Evolutionary conservation across 495 filamentous ascomycete genomes (phyloP).

Genomic region (Penicillium cosmopolitanum): DNA sequence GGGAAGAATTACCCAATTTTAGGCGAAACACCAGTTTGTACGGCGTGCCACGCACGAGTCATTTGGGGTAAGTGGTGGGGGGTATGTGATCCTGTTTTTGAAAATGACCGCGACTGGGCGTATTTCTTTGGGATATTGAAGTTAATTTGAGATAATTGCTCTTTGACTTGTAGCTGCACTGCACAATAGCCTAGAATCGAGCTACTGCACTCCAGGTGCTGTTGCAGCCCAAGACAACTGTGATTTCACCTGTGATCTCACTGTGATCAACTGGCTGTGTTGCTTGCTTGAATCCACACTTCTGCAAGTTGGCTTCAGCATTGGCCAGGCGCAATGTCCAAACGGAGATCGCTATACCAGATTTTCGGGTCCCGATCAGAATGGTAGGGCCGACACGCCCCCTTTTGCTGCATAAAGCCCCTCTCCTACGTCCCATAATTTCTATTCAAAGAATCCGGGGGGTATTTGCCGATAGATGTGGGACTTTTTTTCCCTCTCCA

Average conservation of each 20-base stretch:
- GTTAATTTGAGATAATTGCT: not conserved
- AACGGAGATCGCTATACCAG: not conserved
- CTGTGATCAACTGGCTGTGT: conserved; percentile 1
- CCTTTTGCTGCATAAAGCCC: not conserved
- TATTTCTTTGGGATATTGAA: conserved; percentile 2
- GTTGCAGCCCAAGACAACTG: not conserved
- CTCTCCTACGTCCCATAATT: not conserved
- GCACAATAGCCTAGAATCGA: not conserved
- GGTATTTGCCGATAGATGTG: not conserved
- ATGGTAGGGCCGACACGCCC: not conserved
- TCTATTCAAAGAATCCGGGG: conserved; percentile 7
- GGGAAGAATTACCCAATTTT: conserved; percentile 2
- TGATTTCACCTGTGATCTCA: too few species aligned
- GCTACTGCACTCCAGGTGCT: not conserved
- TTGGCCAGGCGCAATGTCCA: conserved; percentile 2
- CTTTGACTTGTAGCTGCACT: not conserved
- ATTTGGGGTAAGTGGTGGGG: not conserved
- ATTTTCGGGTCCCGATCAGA: not conserved
- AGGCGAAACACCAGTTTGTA: not conserved
- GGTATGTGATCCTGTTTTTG: not conserved
- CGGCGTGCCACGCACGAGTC: not conserved
- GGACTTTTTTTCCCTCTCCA: not conserved
- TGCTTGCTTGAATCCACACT: not conserved
- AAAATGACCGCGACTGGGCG: not conserved
- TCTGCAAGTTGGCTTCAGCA: conserved; percentile 2